Evolutionary conservation across 2,329 filamentous ascomycete species (phyloP), one percentile per base, ranked within the genome.

Genomic region (Bipolaris sorokiniana): DNA sequence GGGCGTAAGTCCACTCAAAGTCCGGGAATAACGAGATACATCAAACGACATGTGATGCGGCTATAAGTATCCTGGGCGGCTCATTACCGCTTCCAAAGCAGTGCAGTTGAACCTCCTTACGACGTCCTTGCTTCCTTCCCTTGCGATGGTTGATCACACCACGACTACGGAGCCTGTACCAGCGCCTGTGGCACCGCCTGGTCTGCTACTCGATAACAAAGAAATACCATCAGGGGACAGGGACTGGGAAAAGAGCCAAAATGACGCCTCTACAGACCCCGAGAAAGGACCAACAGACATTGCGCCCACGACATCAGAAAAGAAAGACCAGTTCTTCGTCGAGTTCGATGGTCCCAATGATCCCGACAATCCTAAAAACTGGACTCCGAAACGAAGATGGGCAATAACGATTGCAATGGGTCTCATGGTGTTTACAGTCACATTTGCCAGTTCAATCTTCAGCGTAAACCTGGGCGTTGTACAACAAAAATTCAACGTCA

Each of bases 261-360:
- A 61, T 33, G 51, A 51, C 10, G 6, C 23, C 4, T 28, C 40
- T 10, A 33, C 36, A 40, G 62, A 62, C 20, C n/a, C 61, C 10
- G 62, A 64, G 23, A 60, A 61, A 40, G 56, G 48, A 22, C 36
- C 22, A 16, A 23, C 28, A 20, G 22, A 54, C 3, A 16, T 51
- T 3, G n/a, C 10, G 3, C 52, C 46, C 10, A 3, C 45, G 36
- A n/a, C 38, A 41, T 9, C 28, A 40, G 47, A 56, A 3, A 81
- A 56, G 3, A 81, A 54, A 16, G 36, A 54, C 16, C 26, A 31
- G 6, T 66, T 65, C 10, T 56, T 92, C 11, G 89, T 92, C 18
- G 88, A 90, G 54, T 93, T 92, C 64, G 88, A 91, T 7, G 89
- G 89, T 0, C 82, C 82, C 0, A 84, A 89, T 60, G 90, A 93